Conservation (phyloP, 2,329 filamentous ascomycete species). For the Aspergillus caelatus region DNA sequence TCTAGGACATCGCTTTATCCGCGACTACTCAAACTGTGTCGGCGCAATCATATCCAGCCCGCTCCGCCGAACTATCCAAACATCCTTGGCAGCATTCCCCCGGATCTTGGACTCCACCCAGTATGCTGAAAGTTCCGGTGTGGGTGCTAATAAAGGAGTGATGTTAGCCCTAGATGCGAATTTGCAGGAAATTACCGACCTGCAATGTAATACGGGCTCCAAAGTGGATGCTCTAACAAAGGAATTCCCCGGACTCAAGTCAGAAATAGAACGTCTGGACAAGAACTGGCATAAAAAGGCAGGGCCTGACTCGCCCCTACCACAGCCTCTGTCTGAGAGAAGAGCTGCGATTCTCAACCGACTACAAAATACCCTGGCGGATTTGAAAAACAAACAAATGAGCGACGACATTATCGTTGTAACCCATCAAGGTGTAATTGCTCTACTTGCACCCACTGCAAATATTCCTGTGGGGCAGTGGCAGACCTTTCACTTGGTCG, state of each 20-base stretch:
- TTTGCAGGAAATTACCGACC: not conserved
- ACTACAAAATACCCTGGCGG: not conserved
- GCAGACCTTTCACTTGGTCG: not conserved
- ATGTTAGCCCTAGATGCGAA: not conserved
- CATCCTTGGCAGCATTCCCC: not conserved
- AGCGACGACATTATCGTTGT: not conserved
- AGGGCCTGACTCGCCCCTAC: not conserved
- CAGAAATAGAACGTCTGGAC: not conserved
- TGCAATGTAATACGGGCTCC: not conserved
- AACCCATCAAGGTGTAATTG: not conserved
- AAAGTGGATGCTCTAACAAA: not conserved
- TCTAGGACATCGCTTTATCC: not conserved
- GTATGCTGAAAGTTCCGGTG: not conserved
- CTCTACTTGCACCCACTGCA: not conserved
- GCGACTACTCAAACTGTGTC: not conserved
- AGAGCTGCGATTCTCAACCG: not conserved
- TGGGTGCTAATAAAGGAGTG: not conserved
- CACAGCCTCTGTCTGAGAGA: not conserved
- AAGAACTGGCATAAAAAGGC: not conserved
- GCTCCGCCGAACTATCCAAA: not conserved
- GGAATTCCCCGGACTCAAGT: not conserved
- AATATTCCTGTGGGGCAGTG: not conserved
- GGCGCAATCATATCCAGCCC: conserved; percentile 4
- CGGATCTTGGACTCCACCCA: not conserved
- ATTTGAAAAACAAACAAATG: not conserved